Percentiles rank a stretch among this genome's conserved stretches.
These are phyloP conservation scores for Pythium utonaiense DNA, from an alignment of 352 stramenopile species.

Conservation along the genomic window DNA sequence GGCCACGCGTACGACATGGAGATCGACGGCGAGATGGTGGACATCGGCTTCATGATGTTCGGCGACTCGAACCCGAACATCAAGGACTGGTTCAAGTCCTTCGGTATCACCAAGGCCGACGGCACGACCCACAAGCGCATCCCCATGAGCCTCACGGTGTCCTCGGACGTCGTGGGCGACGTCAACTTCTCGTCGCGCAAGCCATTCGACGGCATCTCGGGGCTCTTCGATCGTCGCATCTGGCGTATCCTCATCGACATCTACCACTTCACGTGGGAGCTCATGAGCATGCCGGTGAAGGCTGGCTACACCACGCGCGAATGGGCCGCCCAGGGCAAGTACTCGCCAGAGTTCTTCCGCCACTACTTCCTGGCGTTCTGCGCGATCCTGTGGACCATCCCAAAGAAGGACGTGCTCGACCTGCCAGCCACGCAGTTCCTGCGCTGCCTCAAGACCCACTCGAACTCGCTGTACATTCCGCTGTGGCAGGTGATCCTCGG, in stretches of 20 bases:
- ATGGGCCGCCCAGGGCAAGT: conserved; percentile 61
- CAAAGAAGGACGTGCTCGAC: conserved; percentile 80
- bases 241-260: conserved; percentile 87
- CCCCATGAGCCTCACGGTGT: conserved; percentile 85
- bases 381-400: conserved; percentile 83
- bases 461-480: conserved; percentile 85
- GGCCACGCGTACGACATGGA: conserved; percentile 87
- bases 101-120: conserved; percentile 80
- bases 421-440: conserved; percentile 83
- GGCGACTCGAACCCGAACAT: conserved; percentile 90
- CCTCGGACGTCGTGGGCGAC: conserved; percentile 73
- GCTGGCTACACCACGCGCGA: conserved; percentile 69
- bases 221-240: conserved; percentile 72
- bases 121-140: conserved; percentile 85
- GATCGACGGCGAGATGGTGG: conserved; percentile 80
- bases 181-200: conserved; percentile 83
- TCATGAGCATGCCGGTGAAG: conserved; percentile 83
- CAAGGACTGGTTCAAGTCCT: conserved; percentile 87
- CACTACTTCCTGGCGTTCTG: conserved; percentile 88
- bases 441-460: conserved; percentile 84
- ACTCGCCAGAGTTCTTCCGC: conserved; percentile 84
- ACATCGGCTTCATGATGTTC: conserved; percentile 90
- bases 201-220: conserved; percentile 62
- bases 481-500: conserved; percentile 82
- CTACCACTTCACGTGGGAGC: conserved; percentile 84